A percentile compares a stretch with the other conserved stretches of the same genome.
These are phyloP conservation scores for Oryza meyeriana DNA, from an alignment of 176 grass and related monocot species.

Conservation along the genomic window DNA sequence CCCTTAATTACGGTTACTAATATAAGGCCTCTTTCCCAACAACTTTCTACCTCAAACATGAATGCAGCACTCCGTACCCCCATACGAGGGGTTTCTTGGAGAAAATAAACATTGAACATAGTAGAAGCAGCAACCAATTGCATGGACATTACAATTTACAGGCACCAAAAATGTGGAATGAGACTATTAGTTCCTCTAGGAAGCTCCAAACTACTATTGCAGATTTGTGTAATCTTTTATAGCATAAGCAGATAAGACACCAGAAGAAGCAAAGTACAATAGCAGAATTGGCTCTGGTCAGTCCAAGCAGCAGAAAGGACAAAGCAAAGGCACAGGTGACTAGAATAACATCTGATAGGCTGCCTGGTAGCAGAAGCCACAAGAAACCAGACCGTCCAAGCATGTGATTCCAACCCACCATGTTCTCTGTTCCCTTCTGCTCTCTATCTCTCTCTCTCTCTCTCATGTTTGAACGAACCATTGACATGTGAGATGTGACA, in stretches of 20 bases:
- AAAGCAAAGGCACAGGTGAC: conserved; percentile 31
- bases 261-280: conserved; percentile 34
- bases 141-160: not conserved
- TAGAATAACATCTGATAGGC: conserved; percentile 1
- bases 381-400: conserved; percentile 37
- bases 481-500: conserved; percentile 24
- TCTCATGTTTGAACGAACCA: not conserved
- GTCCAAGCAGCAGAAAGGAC: conserved; percentile 18
- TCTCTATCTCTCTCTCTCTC: not conserved
- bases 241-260: conserved; percentile 20
- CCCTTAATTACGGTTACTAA: conserved; percentile 14
- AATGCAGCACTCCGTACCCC: conserved; percentile 8
- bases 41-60: conserved; percentile 18
- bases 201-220: conserved; percentile 2
- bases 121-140: not conserved
- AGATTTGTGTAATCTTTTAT: conserved; percentile 1
- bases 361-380: conserved; percentile 7
- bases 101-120: conserved; percentile 7
- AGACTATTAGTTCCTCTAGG: not conserved
- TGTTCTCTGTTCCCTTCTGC: not conserved
- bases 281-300: conserved; percentile 18
- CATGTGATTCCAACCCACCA: conserved; percentile 47
- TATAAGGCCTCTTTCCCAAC: conserved; percentile 33
- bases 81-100: not conserved
- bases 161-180: not conserved